phyloP scores from a whole-genome alignment of 1,284 basidiomycete species.

The Paramarasmius palmivorus region DNA sequence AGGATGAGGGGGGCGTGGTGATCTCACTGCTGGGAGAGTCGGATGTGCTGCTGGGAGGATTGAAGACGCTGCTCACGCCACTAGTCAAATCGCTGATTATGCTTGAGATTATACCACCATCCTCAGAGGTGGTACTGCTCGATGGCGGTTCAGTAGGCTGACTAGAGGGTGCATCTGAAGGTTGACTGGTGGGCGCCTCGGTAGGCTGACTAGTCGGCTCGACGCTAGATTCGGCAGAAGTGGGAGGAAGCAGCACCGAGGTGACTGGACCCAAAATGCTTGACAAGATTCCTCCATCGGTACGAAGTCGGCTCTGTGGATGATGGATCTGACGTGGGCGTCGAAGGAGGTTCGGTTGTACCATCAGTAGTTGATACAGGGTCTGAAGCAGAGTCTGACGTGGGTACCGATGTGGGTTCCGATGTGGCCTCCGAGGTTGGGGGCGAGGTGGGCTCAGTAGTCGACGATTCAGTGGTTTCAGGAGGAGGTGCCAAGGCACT shows the following conservation, averaged over 20 bases:
- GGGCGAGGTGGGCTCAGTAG: neutral
- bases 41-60: constrained; percentile 1
- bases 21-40: neutral
- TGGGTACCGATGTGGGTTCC: neutral
- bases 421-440: neutral
- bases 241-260: constrained; percentile 9
- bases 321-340: constrained; percentile 7
- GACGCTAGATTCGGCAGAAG: constrained; percentile 9
- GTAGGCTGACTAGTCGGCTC: constrained; percentile 3
- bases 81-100: constrained; percentile 5
- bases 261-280: neutral
- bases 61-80: constrained; percentile 2
- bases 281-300: constrained; percentile 7
- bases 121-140: neutral
- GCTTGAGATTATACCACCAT: constrained; percentile 3
- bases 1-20: neutral
- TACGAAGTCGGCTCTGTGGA: too few relatives aligned
- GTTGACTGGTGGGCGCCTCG: neutral
- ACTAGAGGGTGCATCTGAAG: neutral
- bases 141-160: neutral
- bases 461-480: neutral
- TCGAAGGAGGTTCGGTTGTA: constrained; percentile 13
- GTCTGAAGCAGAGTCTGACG: neutral
- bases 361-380: constrained; percentile 11
- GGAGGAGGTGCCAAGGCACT: neutral